Conservation (phyloP, 768 basidiomycete genomes). For the Goffeauzyma gilvescens region DNA sequence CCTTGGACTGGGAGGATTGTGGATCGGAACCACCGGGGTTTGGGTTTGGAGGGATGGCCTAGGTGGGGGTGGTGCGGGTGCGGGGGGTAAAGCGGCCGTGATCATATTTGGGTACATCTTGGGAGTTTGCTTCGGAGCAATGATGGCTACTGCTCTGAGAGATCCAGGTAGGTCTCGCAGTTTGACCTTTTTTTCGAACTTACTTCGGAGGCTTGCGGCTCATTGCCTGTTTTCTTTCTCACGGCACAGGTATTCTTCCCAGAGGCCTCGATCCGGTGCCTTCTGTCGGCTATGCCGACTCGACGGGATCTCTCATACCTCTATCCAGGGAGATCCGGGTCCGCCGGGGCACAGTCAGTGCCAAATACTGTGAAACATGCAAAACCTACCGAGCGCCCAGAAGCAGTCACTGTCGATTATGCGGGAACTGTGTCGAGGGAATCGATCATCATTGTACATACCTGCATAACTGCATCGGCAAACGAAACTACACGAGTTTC, state of each 20-base stretch:
- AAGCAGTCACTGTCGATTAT: conserved; percentile 92
- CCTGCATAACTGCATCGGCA: conserved; percentile 83
- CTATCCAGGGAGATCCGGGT: conserved; percentile 67
- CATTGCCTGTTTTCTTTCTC: conserved; percentile 46
- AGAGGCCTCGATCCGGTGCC: conserved; percentile 70
- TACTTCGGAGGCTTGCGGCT: conserved; percentile 17
- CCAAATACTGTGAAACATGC: conserved; percentile 89
- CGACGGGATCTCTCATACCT: conserved; percentile 44
- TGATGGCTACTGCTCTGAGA: conserved; percentile 20
- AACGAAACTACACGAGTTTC: conserved; percentile 88
- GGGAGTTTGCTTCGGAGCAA: conserved; percentile 14
- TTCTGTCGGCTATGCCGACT: conserved; percentile 44
- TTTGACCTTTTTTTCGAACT: background rate
- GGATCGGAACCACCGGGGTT: conserved; percentile 71
- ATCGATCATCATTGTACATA: conserved; percentile 41
- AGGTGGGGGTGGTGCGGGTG: conserved; percentile 40
- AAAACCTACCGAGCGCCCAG: conserved; percentile 79
- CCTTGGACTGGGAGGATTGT: conserved; percentile 52
- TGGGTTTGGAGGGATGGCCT: conserved; percentile 67
- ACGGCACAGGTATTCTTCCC: conserved; percentile 69
- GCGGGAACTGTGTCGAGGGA: conserved; percentile 90
- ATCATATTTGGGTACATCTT: conserved; percentile 38
- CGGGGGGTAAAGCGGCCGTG: conserved; percentile 37
- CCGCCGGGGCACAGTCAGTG: conserved; percentile 61
- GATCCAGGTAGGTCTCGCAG: conserved; percentile 20